Evolutionary conservation across 2,329 filamentous ascomycete species (phyloP).

Genomic region (Lachnellula arida): DNA sequence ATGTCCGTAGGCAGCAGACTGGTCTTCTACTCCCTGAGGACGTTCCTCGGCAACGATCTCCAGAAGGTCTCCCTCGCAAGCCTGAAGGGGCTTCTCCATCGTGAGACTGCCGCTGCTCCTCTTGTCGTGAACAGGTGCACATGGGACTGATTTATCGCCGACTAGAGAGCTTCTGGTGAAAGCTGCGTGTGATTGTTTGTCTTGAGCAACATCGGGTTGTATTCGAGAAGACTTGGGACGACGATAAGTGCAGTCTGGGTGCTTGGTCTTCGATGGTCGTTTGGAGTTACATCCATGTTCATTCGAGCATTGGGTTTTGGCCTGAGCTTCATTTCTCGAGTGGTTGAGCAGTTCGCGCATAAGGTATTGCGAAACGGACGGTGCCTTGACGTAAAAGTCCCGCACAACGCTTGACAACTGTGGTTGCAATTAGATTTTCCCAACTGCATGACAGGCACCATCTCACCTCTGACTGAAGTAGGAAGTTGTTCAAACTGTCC

Average conservation of each 20-base stretch:
- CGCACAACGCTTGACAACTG: conserved; percentile 3
- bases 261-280: conserved; percentile 4
- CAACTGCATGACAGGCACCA: neutral
- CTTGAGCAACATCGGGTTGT: neutral
- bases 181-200: conserved; percentile 1
- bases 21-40: conserved; percentile 3
- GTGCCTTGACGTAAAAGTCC: neutral
- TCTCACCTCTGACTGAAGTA: conserved; percentile 1
- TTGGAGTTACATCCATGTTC: conserved; percentile 1
- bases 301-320: neutral
- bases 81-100: conserved; percentile 2
- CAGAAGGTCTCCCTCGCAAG: conserved; percentile 2
- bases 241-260: conserved; percentile 3
- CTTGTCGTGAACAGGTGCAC: neutral
- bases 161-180: conserved; percentile 4
- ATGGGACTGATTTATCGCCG: neutral
- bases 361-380: conserved; percentile 1
- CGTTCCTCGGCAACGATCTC: conserved; percentile 6
- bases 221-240: conserved; percentile 6
- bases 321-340: neutral
- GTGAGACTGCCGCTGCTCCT: conserved; percentile 1
- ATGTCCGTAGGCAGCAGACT: neutral
- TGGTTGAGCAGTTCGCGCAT: neutral
- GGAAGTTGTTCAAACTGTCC: neutral
- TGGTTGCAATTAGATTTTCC: conserved; percentile 2